These are phyloP conservation scores for Saccharomyces kudriavzevii DNA, from an alignment of 805 yeast genomes.

Conservation along the genomic window DNA sequence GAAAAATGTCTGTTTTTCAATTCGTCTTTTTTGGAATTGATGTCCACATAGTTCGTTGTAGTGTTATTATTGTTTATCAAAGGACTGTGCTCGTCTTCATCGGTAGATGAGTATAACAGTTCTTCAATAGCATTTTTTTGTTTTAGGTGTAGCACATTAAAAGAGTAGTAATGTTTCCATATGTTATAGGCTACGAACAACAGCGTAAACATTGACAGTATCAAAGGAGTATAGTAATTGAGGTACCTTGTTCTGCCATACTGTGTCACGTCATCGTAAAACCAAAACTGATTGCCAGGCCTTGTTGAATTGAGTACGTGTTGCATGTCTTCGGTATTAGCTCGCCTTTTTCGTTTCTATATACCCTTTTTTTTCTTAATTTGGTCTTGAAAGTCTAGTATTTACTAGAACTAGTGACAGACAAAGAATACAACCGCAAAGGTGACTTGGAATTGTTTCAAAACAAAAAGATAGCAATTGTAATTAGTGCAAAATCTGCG, in stretches of 20 bases:
- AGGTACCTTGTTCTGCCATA: constrained; percentile 41
- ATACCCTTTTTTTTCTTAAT: not conserved
- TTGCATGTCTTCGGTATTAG: not conserved
- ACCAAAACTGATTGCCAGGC: constrained; percentile 35
- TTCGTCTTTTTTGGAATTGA: constrained; percentile 2
- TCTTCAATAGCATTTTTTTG: constrained; percentile 16
- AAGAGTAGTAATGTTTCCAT: constrained; percentile 14
- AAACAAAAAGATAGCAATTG: not conserved
- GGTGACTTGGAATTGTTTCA: not conserved
- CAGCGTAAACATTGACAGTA: constrained; percentile 5
- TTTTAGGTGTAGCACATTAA: constrained; percentile 11
- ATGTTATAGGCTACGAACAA: constrained; percentile 12
- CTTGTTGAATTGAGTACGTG: not conserved
- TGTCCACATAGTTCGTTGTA: constrained; percentile 5
- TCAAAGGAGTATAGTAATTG: constrained; percentile 27
- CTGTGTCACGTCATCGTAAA: constrained; percentile 50
- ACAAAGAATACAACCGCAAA: not conserved
- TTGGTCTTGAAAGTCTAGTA: not conserved
- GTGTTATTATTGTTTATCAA: not conserved
- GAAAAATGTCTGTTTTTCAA: constrained; percentile 59
- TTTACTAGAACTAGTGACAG: not conserved
- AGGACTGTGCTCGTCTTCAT: constrained; percentile 1
- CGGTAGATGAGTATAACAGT: constrained; percentile 4
- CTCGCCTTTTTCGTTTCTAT: not conserved
- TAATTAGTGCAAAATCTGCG: not conserved